Percentiles rank a stretch among this genome's conserved stretches.
Evolutionary conservation across 1,284 basidiomycete species (phyloP).

Genomic region (Apiotrichum laibachii): DNA sequence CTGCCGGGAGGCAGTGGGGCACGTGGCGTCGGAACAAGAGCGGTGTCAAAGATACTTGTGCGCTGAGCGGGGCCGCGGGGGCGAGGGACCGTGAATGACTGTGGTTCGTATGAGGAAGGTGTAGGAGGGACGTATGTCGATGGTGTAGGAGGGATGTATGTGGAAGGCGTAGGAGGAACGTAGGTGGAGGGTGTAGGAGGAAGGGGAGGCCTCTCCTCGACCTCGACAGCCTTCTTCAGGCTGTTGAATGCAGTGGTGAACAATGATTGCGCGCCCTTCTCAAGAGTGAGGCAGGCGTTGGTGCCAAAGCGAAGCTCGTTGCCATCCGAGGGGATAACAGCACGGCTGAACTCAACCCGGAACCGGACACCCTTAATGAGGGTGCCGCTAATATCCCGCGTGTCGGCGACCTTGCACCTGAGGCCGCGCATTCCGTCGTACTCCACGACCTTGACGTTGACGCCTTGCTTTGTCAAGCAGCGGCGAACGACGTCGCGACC

Average conservation of each 20-base stretch:
- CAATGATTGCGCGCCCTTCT: slow-evolving; percentile 49
- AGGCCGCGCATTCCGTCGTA: slow-evolving; percentile 43
- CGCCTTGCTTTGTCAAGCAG: slow-evolving; percentile 33
- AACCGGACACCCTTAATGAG: slow-evolving; percentile 45
- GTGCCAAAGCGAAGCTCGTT: slow-evolving; percentile 35
- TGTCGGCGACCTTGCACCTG: slow-evolving; percentile 42
- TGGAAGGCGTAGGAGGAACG: no score
- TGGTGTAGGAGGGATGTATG: not conserved
- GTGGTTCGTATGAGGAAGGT: not conserved
- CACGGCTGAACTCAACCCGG: slow-evolving; percentile 46
- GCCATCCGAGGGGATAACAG: slow-evolving; percentile 26
- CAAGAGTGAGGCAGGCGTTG: slow-evolving; percentile 44
- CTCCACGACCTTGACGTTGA: slow-evolving; percentile 38
- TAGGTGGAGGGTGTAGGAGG: no score
- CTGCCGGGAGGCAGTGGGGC: slow-evolving; percentile 27
- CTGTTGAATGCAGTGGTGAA: slow-evolving; percentile 39
- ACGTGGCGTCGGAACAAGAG: slow-evolving; percentile 6
- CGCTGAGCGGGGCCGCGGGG: slow-evolving; percentile 4
- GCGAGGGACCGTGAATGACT: slow-evolving; percentile 13
- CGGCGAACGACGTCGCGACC: slow-evolving; percentile 37
- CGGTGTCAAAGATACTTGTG: slow-evolving; percentile 11
- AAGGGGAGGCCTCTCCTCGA: slow-evolving; percentile 1
- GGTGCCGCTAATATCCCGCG: slow-evolving; percentile 26
- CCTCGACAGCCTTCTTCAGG: slow-evolving; percentile 14
- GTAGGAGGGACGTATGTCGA: not conserved